These are phyloP conservation scores for Colletotrichum cuscutae DNA, from an alignment of 2,329 filamentous ascomycete genomes.

Conservation along the genomic window DNA sequence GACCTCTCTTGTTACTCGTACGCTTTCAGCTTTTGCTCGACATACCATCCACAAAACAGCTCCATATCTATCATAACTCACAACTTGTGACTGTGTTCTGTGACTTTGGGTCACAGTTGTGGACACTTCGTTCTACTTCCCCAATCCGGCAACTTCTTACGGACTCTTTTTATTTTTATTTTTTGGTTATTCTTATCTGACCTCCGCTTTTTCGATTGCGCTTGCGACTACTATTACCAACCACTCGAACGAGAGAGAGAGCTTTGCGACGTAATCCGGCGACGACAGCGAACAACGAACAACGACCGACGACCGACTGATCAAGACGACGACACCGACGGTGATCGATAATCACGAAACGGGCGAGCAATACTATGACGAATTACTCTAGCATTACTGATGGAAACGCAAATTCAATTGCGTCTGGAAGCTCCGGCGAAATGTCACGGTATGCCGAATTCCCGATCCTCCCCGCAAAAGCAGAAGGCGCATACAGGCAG, in stretches of 20 bases:
- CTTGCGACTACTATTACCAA: constrained; percentile 3
- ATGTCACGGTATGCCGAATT: constrained; percentile 33
- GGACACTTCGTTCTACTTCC: constrained; percentile 17
- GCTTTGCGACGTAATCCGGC: neutral
- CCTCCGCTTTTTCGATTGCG: constrained; percentile 17
- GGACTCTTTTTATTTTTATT: neutral
- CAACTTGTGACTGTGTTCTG: neutral
- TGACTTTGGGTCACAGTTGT: neutral
- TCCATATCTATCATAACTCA: neutral
- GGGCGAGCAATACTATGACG: constrained; percentile 53
- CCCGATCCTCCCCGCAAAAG: neutral
- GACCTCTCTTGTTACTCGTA: neutral
- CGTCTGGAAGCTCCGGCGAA: constrained; percentile 34
- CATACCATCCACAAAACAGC: neutral
- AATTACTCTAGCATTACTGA: constrained; percentile 64
- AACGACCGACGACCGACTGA: neutral
- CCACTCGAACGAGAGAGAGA: neutral
- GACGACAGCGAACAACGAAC: neutral
- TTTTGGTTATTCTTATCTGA: constrained; percentile 10
- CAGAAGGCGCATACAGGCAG: neutral
- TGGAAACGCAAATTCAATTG: constrained; percentile 48
- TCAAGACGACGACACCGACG: constrained; percentile 16
- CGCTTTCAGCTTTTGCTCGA: neutral
- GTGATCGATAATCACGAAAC: constrained; percentile 3
- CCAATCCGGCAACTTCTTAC: constrained; percentile 19